Evolutionary conservation across 2,329 filamentous ascomycete genomes (phyloP).

Genomic region (Huntiella abstrusa): DNA sequence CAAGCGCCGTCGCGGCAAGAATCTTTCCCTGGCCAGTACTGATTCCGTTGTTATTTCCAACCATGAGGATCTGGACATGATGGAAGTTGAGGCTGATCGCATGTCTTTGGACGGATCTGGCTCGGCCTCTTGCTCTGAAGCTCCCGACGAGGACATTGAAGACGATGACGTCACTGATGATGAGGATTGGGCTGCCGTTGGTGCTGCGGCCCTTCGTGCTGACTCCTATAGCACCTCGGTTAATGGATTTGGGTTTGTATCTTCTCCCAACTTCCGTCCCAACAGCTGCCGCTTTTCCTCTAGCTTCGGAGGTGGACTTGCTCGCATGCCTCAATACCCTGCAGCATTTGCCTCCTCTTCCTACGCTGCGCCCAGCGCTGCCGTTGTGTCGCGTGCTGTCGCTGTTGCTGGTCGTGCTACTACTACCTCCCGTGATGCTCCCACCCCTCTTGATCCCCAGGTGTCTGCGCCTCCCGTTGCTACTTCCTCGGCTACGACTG

Average conservation of each 20-base stretch:
- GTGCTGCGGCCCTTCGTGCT: slow-evolving; percentile 63
- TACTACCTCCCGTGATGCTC: too few species aligned
- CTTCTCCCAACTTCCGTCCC: slow-evolving; percentile 30
- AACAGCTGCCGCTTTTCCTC: slow-evolving; percentile 29
- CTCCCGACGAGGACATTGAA: slow-evolving; percentile 44
- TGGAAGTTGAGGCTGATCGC: slow-evolving; percentile 77
- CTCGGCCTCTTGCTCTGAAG: slow-evolving; percentile 60
- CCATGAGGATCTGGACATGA: slow-evolving; percentile 49
- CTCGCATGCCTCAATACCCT: slow-evolving; percentile 26
- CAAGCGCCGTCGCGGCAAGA: slow-evolving; percentile 22
- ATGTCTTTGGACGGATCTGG: slow-evolving; percentile 67
- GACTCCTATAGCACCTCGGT: slow-evolving; percentile 41
- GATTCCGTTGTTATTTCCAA: slow-evolving; percentile 62
- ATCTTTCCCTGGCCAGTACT: slow-evolving; percentile 38
- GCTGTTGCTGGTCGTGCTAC: too few species aligned
- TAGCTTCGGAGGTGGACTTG: slow-evolving; percentile 27
- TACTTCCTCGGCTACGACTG: too few species aligned
- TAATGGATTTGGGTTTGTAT: slow-evolving; percentile 19
- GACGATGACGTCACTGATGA: slow-evolving; percentile 80
- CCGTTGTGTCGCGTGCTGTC: background rate
- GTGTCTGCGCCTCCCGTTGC: too few species aligned
- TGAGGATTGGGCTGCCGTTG: slow-evolving; percentile 86
- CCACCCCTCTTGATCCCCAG: too few species aligned
- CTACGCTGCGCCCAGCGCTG: background rate
- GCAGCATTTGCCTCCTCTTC: slow-evolving; percentile 12